phyloP scores from a whole-genome alignment of 108 stramenopile species.

The Seminavis robusta region DNA sequence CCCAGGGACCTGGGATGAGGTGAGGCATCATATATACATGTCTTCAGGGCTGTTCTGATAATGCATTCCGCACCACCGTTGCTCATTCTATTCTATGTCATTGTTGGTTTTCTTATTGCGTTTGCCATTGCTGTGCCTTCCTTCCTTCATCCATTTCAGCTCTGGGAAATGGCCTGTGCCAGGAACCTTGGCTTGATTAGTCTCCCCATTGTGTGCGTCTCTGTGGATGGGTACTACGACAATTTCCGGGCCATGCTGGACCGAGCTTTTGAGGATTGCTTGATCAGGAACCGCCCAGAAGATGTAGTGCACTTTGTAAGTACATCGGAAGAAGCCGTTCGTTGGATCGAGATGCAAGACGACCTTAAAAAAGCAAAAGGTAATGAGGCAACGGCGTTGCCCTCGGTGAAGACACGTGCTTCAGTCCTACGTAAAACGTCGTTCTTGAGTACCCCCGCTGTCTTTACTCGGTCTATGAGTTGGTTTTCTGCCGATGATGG shows the following conservation, averaged over 20 bases:
- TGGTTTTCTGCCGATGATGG: too few species aligned
- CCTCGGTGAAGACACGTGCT: too few species aligned
- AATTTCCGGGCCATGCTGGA: constrained; percentile 65
- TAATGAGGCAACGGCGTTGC: too few species aligned
- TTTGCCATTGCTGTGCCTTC: background rate
- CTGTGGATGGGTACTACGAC: constrained; percentile 82
- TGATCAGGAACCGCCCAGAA: constrained; percentile 57
- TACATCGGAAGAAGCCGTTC: constrained; percentile 54
- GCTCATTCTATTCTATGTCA: constrained; percentile 3
- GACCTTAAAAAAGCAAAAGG: too few species aligned
- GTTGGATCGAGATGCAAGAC: constrained; percentile 37
- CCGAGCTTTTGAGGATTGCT: constrained; percentile 61
- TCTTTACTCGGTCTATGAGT: too few species aligned
- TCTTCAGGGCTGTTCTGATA: too few species aligned
- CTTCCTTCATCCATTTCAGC: constrained; percentile 13
- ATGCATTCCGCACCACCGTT: too few species aligned
- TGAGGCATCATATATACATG: constrained; percentile 5
- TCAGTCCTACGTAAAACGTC: too few species aligned
- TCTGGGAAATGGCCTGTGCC: constrained; percentile 91
- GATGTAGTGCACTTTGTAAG: constrained; percentile 79
- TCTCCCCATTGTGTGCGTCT: constrained; percentile 84
- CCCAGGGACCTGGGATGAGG: constrained; percentile 90
- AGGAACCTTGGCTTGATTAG: constrained; percentile 63
- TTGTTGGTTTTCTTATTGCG: constrained; percentile 1
- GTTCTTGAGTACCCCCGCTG: too few species aligned